Conservation (phyloP, 2,329 filamentous ascomycete genomes). For the Didymella pomorum region DNA sequence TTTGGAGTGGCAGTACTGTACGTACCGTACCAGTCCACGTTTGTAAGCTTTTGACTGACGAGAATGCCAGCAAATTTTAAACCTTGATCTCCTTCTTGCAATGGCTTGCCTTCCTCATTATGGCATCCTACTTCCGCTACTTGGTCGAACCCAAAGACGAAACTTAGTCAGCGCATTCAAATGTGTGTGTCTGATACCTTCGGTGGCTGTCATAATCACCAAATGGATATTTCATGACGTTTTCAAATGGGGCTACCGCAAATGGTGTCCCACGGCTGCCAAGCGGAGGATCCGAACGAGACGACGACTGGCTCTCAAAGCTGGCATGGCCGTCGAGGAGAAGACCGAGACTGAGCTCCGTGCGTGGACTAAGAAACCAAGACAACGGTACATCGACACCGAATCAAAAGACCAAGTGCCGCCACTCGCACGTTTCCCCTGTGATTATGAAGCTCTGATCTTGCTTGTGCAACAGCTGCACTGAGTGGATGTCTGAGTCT, state of each 20-base stretch:
- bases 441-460: neutral
- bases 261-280: neutral
- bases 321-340: neutral
- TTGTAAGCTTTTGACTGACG: neutral
- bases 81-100: neutral
- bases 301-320: neutral
- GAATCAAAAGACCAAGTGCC: neutral
- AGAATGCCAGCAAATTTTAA: neutral
- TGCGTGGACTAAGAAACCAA: neutral
- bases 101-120: neutral
- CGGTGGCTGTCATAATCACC: neutral
- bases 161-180: neutral
- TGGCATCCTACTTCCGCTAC: neutral
- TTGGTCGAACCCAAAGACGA: neutral
- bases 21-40: neutral
- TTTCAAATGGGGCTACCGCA: neutral
- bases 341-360: neutral
- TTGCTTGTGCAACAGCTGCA: neutral
- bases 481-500: neutral
- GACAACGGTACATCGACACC: neutral
- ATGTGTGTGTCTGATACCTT: neutral
- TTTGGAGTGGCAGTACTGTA: neutral
- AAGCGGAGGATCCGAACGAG: neutral
- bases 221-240: neutral
- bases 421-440: neutral